Base-by-base conservation (phyloP, 805 yeast genomes). In the Priceomyces carsonii region DNA sequence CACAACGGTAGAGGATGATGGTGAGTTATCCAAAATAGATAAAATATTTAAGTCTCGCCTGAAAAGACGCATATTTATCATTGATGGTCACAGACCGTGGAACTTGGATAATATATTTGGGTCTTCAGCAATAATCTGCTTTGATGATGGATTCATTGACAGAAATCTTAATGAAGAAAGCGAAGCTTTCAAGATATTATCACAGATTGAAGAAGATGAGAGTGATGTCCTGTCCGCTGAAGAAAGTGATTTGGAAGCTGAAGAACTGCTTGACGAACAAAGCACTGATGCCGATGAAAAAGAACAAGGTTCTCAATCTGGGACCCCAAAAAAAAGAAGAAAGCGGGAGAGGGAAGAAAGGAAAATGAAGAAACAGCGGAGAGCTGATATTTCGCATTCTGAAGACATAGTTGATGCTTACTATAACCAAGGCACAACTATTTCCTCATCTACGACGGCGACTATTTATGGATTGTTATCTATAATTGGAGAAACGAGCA, bases 71-170 rank as follows among this genome's bases (percentile, higher is more conserved):
- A 75, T 91, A 2, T 95, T 87, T 50, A 76, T 95, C 8, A 71
- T 93, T 37, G 99, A 93, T 60, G 89, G 95, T 3, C 93, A 85
- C 45, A 68, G 98, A 44, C 99, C 99, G 3, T 93, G 99, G 98
- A 90, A 90, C 60, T 66, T 93, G 44, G 96, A 90, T 56, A 93
- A 93, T 54, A 52, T 93, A 30, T 90, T 85, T 69, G 96, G 95
- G 1, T 81, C 91, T 5, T 78, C 79, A 7, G 71, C 79, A 43
- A 77, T 93, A 4, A 72, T 71, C 5, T 90, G 98, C 58, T 75
- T 90, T 41, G 98, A 90, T 53, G 98, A 91, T 55, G 96, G 96
- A 0, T 67, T 69, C 30, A 71, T 85, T 2, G 85, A 82, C 20
- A 75, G 72, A 22, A 79, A 76, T 33, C 57, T 90, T 34, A 42